These are phyloP conservation scores for Penicillium janthinellum DNA, from an alignment of 2,329 filamentous ascomycete species.

Conservation along the genomic window DNA sequence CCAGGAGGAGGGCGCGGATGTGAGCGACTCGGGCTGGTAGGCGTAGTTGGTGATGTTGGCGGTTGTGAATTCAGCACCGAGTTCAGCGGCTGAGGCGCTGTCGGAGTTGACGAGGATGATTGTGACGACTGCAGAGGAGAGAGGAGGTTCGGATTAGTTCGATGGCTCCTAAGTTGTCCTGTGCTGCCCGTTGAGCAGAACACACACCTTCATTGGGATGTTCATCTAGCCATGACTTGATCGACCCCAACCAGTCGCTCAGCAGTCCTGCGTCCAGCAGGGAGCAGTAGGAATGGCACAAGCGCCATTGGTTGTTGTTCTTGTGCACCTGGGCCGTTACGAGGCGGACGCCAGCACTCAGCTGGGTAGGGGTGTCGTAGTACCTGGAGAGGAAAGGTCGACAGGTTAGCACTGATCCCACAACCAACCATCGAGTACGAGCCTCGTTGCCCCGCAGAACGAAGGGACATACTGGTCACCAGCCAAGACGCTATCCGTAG, in stretches of 20 bases:
- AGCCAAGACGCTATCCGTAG: conserved; percentile 63
- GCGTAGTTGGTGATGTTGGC: conserved; percentile 64
- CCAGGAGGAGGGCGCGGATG: conserved; percentile 57
- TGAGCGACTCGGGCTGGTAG: conserved; percentile 56
- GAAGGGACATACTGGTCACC: conserved; percentile 65
- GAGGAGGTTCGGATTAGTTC: conserved; percentile 3
- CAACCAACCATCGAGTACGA: not conserved
- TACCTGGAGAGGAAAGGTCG: conserved; percentile 30
- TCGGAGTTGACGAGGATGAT: conserved; percentile 73
- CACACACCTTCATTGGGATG: conserved; percentile 64
- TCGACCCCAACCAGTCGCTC: conserved; percentile 62
- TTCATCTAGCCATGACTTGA: conserved; percentile 69
- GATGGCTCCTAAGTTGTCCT: not conserved
- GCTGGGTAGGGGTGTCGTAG: conserved; percentile 70
- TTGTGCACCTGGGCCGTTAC: conserved; percentile 73
- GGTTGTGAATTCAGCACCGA: conserved; percentile 57
- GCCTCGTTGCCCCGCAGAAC: no score
- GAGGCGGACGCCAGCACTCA: conserved; percentile 70
- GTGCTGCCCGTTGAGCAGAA: not conserved
- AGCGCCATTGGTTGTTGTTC: conserved; percentile 58
- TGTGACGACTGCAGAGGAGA: conserved; percentile 60
- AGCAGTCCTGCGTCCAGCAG: conserved; percentile 71
- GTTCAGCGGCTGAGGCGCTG: conserved; percentile 55
- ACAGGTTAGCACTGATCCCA: not conserved
- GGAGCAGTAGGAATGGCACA: conserved; percentile 70